Conservation (phyloP, 106 monocot species). For the Dioscorea zingiberensis region DNA sequence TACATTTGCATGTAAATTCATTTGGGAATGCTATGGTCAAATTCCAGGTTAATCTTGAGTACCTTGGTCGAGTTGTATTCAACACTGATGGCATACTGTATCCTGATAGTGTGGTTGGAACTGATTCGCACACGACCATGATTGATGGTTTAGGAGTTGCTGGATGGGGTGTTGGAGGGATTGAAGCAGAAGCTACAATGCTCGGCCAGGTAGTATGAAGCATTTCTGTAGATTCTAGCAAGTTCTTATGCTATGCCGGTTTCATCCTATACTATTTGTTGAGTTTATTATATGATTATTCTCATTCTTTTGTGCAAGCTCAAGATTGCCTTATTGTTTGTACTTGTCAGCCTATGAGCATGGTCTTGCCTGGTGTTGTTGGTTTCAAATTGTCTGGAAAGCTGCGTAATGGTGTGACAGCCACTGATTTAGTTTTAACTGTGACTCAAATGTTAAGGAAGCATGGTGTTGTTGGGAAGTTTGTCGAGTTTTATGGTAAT, state of each 20-base stretch:
- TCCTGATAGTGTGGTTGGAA: slow-evolving; percentile 94
- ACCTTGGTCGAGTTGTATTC: slow-evolving; percentile 93
- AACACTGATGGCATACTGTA: slow-evolving; percentile 70
- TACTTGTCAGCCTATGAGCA: slow-evolving; percentile 76
- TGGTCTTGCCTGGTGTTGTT: slow-evolving; percentile 89
- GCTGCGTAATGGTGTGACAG: slow-evolving; percentile 75
- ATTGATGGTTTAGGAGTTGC: slow-evolving; percentile 90
- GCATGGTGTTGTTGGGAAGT: slow-evolving; percentile 95
- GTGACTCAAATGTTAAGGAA: slow-evolving; percentile 89
- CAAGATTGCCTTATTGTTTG: not conserved
- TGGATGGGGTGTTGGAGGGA: slow-evolving; percentile 93
- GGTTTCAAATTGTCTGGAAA: slow-evolving; percentile 78
- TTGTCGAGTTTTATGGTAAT: slow-evolving; percentile 96
- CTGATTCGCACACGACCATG: slow-evolving; percentile 98
- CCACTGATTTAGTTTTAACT: slow-evolving; percentile 85
- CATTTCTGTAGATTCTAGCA: not conserved
- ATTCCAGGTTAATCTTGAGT: slow-evolving; percentile 91
- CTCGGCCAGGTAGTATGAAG: slow-evolving; percentile 73
- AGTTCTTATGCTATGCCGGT: too few relatives aligned
- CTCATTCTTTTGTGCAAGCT: not conserved
- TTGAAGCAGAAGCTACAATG: slow-evolving; percentile 98
- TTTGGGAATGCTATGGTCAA: not conserved
- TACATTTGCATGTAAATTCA: too few relatives aligned
- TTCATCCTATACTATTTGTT: too few relatives aligned
- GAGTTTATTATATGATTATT: too few relatives aligned